Conservation (phyloP, 495 filamentous ascomycete genomes). For the Penicillium maclennaniae region DNA sequence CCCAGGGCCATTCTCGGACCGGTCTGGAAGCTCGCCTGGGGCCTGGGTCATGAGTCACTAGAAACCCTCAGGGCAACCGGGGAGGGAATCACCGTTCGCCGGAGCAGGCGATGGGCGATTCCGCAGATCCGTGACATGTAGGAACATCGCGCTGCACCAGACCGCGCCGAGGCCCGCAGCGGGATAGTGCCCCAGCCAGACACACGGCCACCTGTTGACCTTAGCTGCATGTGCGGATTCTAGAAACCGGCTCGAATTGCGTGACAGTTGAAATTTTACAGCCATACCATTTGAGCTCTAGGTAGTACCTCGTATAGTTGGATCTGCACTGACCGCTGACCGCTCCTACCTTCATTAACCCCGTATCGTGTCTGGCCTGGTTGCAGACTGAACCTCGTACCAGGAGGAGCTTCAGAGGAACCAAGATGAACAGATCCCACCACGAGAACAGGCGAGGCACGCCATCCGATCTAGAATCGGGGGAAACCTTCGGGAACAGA, state of each 20-base stretch:
- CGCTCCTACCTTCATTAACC: too few relatives aligned
- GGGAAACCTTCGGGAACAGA: too few relatives aligned
- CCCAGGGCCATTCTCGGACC: not conserved
- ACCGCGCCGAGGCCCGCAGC: slow-evolving; percentile 16
- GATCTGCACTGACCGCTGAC: too few relatives aligned
- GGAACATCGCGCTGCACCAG: not conserved
- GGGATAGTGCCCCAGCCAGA: slow-evolving; percentile 13
- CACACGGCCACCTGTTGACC: not conserved
- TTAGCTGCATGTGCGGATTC: slow-evolving; percentile 17
- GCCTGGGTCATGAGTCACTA: not conserved
- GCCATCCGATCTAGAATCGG: too few relatives aligned
- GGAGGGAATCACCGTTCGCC: not conserved
- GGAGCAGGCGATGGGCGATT: slow-evolving; percentile 6
- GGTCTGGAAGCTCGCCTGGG: slow-evolving; percentile 3
- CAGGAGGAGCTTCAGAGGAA: too few relatives aligned
- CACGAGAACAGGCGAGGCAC: too few relatives aligned
- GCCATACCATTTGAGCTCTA: not conserved
- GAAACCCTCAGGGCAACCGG: not conserved
- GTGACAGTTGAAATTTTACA: slow-evolving; percentile 1
- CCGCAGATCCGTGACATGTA: slow-evolving; percentile 12
- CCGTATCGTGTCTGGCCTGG: too few relatives aligned
- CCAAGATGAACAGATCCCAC: too few relatives aligned
- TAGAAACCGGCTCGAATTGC: slow-evolving; percentile 23
- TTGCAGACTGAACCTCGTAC: too few relatives aligned
- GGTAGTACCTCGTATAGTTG: not conserved